Conservation (phyloP, 208 protist genomes). For the Herpetomonas muscarum region DNA sequence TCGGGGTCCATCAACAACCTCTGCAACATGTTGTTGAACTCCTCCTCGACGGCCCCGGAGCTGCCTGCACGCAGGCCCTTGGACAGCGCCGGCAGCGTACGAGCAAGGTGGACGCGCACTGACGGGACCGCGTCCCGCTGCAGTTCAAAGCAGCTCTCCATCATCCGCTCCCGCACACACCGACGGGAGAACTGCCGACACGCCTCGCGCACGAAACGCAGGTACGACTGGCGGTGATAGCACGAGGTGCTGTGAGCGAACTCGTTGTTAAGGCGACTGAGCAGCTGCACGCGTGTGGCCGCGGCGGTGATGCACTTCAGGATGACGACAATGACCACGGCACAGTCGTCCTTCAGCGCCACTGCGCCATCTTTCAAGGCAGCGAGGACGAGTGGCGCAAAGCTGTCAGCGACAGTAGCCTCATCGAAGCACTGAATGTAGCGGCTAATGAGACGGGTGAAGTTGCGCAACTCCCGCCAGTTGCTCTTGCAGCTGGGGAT, state of each 20-base stretch:
- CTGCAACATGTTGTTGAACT: constrained; percentile 70
- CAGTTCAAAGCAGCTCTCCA: constrained; percentile 73
- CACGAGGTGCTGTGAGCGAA: constrained; percentile 68
- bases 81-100: constrained; percentile 35
- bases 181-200: constrained; percentile 68
- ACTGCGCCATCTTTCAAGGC: constrained; percentile 61
- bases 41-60: constrained; percentile 48
- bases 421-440: constrained; percentile 62
- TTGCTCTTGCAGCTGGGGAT: constrained; percentile 31
- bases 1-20: constrained; percentile 73
- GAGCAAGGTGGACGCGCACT: constrained; percentile 65
- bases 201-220: constrained; percentile 49
- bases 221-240: constrained; percentile 68
- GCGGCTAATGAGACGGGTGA: constrained; percentile 45
- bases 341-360: constrained; percentile 60
- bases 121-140: constrained; percentile 73
- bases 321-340: constrained; percentile 34
- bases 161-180: constrained; percentile 78
- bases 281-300: constrained; percentile 62
- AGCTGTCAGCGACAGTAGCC: constrained; percentile 47
- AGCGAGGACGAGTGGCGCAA: constrained; percentile 54
- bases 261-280: constrained; percentile 79
- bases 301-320: constrained; percentile 42
- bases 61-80: constrained; percentile 32
- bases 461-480: constrained; percentile 74